Evolutionary conservation across 257 asterid genomes (phyloP).

Genomic region (Solanum boliviense): DNA sequence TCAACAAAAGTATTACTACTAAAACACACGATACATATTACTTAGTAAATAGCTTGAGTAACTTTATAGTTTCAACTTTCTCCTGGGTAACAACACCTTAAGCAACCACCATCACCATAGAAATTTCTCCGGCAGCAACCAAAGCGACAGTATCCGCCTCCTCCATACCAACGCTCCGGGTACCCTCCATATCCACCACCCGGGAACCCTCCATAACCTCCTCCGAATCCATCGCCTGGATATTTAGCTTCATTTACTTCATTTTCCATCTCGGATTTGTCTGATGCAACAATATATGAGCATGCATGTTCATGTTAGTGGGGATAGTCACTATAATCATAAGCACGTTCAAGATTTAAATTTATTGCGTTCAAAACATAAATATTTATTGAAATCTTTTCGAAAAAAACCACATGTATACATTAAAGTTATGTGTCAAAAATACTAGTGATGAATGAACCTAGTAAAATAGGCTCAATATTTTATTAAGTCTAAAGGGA

Average conservation of each 20-base stretch:
- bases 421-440: background rate
- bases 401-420: accelerated
- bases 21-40: background rate
- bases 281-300: background rate
- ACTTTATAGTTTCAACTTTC: background rate
- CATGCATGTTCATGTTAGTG: background rate
- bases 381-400: background rate
- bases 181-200: background rate
- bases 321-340: background rate
- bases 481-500: background rate
- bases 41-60: background rate
- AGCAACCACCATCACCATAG: background rate
- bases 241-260: conserved; percentile 4
- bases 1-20: background rate
- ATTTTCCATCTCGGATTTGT: background rate
- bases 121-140: conserved; percentile 3
- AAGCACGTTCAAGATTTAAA: background rate
- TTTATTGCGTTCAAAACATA: background rate
- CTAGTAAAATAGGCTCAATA: background rate
- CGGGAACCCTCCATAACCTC: background rate
- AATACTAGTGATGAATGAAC: background rate
- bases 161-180: background rate
- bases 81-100: conserved; percentile 8
- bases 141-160: background rate
- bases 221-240: background rate